A percentile compares a stretch with the other conserved stretches of the same genome.
Evolutionary conservation across 305 asterid species (phyloP).

Genomic region (Solanum chacoense): DNA sequence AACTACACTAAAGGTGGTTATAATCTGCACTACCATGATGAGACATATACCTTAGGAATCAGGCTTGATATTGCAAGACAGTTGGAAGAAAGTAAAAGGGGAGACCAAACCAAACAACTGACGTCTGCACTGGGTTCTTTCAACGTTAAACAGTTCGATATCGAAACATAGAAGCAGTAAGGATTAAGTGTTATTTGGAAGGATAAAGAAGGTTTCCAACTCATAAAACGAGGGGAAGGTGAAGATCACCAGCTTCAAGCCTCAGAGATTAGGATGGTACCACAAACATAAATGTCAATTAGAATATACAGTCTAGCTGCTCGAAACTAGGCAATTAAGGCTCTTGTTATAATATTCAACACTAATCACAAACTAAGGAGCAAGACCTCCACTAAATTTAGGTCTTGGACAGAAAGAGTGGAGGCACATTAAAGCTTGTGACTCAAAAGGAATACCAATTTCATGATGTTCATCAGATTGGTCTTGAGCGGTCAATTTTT

Average conservation of each 20-base stretch:
- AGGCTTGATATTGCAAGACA: neutral
- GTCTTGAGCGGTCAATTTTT: neutral
- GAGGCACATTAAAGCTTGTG: neutral
- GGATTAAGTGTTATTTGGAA: neutral
- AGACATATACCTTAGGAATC: neutral
- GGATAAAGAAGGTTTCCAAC: neutral
- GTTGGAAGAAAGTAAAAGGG: neutral
- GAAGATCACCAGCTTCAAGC: neutral
- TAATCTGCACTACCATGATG: constrained; percentile 37
- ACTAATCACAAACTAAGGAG: neutral
- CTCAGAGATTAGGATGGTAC: neutral
- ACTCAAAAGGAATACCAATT: neutral
- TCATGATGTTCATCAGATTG: neutral
- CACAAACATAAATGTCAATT: neutral
- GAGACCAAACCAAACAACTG: neutral
- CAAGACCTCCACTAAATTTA: neutral
- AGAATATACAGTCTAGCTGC: neutral
- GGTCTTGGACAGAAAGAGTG: neutral
- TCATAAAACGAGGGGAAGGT: neutral
- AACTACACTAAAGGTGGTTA: constrained; percentile 79
- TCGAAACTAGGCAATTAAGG: neutral
- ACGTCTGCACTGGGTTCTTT: neutral
- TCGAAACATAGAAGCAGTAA: neutral
- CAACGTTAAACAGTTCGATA: neutral
- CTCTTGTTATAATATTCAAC: neutral